Base-by-base conservation (phyloP, 768 basidiomycete genomes). In the Amanita rimosa region DNA sequence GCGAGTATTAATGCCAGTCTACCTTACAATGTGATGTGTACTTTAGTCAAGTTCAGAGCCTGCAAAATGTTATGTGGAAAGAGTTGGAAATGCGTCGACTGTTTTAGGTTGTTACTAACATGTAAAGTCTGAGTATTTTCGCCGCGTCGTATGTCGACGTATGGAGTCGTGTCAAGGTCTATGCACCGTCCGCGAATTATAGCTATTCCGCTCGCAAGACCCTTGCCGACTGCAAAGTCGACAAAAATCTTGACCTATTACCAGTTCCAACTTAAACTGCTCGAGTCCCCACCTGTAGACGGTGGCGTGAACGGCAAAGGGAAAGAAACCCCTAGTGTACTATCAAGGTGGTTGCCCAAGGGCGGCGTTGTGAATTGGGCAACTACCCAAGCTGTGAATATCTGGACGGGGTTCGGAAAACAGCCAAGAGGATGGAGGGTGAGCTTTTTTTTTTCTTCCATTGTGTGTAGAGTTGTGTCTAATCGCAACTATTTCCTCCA, bases 381-480 rank as follows among this genome's bases (percentile, higher is more conserved):
- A 4, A 65, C 72, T 3, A 61, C 58, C 17, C 87, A 81, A 56
- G 79, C 78, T 0, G 60, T 71, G 1, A 60, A 68, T 40, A 61
- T 72, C 4, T 90, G 87, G 87, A 69, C 76, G 21, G 68, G 70
- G 16, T 81, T 86, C 57, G 87, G 85, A 9, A 78, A 79, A 54
- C 78, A 82, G 1, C 65, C 80, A 48, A 78, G 75, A 17, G 77
- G 73, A 46, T 90, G 87, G 87, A 80, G 81, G 76, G 87, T 86
- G 53, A 5, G 74, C 65, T 11, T 19, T 29, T 16, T 29, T 16
- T 27, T 7, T 31, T 19, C 19, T 29, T 44, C 21, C 21, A 19
- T 41, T n/a, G 2, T 8, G 5, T 5, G 6, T 26, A 3, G 27
- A 14, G 7, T 14, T 17, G 8, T 13, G 22, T 24, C 22, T 24